Evolutionary conservation across 1,284 basidiomycete species (phyloP).

Genomic region (Neotropicomus parvogracilis): DNA sequence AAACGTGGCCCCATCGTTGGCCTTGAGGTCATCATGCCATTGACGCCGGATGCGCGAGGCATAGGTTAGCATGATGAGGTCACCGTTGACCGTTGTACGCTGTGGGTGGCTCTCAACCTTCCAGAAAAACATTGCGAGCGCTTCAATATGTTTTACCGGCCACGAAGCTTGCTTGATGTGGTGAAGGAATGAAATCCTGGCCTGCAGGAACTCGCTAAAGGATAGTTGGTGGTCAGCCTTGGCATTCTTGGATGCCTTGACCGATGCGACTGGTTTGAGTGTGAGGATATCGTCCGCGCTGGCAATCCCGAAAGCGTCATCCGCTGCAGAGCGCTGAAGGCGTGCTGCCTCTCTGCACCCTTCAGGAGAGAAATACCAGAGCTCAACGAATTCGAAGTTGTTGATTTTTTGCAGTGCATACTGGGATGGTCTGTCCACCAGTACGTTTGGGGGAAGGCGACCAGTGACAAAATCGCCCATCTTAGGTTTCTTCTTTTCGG

Average conservation of each 20-base stretch:
- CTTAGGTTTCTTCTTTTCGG: neutral
- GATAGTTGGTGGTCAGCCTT: neutral
- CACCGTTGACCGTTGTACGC: too few relatives aligned
- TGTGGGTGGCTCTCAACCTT: neutral
- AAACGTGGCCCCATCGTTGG: too few relatives aligned
- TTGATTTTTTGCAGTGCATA: neutral
- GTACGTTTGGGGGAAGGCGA: too few relatives aligned
- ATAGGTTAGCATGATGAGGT: too few relatives aligned
- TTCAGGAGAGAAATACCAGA: neutral
- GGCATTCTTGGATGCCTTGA: neutral
- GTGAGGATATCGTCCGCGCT: neutral
- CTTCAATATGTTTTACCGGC: neutral
- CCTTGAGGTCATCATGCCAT: too few relatives aligned
- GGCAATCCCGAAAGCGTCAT: neutral
- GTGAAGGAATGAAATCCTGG: neutral
- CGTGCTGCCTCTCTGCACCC: rapidly evolving
- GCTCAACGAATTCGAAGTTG: neutral
- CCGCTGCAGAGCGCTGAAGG: neutral
- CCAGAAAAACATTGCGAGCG: neutral
- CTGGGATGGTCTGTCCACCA: too few relatives aligned
- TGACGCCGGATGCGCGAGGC: too few relatives aligned
- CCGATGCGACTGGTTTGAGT: neutral
- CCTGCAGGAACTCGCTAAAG: neutral
- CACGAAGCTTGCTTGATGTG: neutral
- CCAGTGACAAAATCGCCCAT: neutral